A percentile compares a stretch with the other conserved stretches of the same genome.
Evolutionary conservation across 768 basidiomycete species (phyloP).

Genomic region (Calocybe gangraenosa): DNA sequence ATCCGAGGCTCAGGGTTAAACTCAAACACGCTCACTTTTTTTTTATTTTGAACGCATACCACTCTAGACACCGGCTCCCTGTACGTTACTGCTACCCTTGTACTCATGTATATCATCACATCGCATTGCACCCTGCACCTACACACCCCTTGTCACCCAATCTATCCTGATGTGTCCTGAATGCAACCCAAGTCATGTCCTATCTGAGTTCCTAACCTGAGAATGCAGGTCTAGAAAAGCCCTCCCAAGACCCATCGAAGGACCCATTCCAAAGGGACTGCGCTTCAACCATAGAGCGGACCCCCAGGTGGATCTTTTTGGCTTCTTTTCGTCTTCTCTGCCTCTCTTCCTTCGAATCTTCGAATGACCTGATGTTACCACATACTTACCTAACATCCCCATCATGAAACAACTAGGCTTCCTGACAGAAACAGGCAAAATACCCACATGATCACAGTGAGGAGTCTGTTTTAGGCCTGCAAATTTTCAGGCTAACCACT

Average conservation of each 20-base stretch:
- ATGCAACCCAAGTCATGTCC: no score
- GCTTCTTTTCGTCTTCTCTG: not conserved
- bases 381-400: constrained; percentile 6
- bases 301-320: constrained; percentile 3
- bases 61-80: constrained; percentile 18
- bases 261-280: not conserved
- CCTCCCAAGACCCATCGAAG: no score
- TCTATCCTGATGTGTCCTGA: no score
- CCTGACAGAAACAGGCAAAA: not conserved
- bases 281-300: constrained; percentile 6
- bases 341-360: no score
- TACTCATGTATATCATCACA: constrained; percentile 19
- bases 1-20: constrained; percentile 1
- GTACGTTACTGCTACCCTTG: constrained; percentile 17
- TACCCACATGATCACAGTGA: constrained; percentile 9
- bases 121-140: constrained; percentile 5
- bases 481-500: constrained; percentile 8
- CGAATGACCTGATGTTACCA: not conserved
- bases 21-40: constrained; percentile 4
- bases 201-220: no score
- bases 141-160: not conserved
- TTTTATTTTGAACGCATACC: constrained; percentile 16
- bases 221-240: no score
- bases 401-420: constrained; percentile 1
- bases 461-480: not conserved